A percentile compares a stretch with the other conserved stretches of the same genome.
Evolutionary conservation across 495 filamentous ascomycete genomes (phyloP).

Genomic region (Tricharina praecox): DNA sequence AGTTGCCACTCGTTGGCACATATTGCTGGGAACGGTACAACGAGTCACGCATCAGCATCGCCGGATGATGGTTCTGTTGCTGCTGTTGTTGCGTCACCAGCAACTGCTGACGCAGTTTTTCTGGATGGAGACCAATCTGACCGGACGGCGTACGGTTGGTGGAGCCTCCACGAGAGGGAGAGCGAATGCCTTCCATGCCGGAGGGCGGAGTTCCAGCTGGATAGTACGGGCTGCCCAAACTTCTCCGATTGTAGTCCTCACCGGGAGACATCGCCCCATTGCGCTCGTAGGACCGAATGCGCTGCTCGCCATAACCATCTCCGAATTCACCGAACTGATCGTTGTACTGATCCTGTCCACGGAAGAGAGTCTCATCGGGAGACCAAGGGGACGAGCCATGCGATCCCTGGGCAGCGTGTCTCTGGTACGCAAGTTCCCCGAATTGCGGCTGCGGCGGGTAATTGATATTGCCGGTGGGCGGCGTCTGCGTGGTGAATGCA

Average conservation of each 20-base stretch:
- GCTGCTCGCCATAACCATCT: conserved; percentile 18
- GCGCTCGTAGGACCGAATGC: conserved; percentile 28
- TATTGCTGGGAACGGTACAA: conserved; percentile 30
- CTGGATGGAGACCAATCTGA: conserved; percentile 21
- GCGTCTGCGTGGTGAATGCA: conserved; percentile 2
- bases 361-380: conserved; percentile 17
- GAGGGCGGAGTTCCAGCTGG: conserved; percentile 34
- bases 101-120: conserved; percentile 25
- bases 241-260: conserved; percentile 29
- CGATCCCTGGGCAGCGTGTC: conserved; percentile 5
- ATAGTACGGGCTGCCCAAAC: conserved; percentile 43
- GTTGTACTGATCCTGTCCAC: conserved; percentile 16
- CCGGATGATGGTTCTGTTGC: conserved; percentile 30
- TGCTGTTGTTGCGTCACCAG: conserved; percentile 33
- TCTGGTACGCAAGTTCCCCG: conserved; percentile 17
- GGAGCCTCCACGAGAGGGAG: conserved; percentile 29
- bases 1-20: conserved; percentile 15
- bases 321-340: conserved; percentile 17
- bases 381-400: conserved; percentile 16
- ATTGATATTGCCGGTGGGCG: conserved; percentile 9
- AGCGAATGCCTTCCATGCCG: conserved; percentile 30
- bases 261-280: conserved; percentile 29
- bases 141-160: conserved; percentile 14
- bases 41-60: conserved; percentile 26
- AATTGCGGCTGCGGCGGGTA: conserved; percentile 19